phyloP scores from a whole-genome alignment of 108 stramenopile species.

The Cyclostephanos tholiformis region DNA sequence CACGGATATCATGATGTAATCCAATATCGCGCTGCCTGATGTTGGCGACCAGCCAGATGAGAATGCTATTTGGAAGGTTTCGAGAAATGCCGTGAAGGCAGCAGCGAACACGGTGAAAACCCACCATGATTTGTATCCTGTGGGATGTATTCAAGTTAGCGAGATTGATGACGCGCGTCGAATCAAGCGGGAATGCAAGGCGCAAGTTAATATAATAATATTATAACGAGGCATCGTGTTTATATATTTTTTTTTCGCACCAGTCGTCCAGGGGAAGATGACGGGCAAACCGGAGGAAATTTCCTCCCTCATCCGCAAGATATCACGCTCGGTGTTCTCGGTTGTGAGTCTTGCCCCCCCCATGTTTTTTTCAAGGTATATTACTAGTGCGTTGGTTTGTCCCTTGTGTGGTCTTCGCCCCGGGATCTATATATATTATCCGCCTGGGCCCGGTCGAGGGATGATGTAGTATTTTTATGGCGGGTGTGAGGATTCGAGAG shows the following conservation, averaged over 20 bases:
- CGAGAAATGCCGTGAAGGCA: slow-evolving; percentile 43
- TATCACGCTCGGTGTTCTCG: background rate
- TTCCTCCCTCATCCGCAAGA: background rate
- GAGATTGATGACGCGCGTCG: background rate
- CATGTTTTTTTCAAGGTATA: background rate
- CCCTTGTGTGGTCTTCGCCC: background rate
- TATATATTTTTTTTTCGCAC: background rate
- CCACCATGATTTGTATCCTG: slow-evolving; percentile 47
- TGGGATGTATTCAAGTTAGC: background rate
- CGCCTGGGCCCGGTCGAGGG: too few relatives aligned
- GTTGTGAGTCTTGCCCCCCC: background rate
- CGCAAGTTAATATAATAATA: too few relatives aligned
- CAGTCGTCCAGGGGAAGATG: background rate
- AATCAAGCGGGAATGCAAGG: background rate
- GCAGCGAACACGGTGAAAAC: slow-evolving; percentile 37
- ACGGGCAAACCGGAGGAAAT: background rate
- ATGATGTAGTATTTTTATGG: too few relatives aligned
- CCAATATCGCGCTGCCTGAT: slow-evolving; percentile 12
- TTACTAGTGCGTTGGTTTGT: background rate
- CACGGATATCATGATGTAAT: slow-evolving; percentile 17
- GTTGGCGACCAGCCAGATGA: slow-evolving; percentile 3
- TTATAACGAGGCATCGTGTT: too few relatives aligned
- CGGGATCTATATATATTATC: too few relatives aligned
- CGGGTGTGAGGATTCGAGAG: too few relatives aligned
- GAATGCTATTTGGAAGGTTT: slow-evolving; percentile 49